These are phyloP conservation scores for Candida montana DNA, from an alignment of 805 yeast species.

Conservation along the genomic window DNA sequence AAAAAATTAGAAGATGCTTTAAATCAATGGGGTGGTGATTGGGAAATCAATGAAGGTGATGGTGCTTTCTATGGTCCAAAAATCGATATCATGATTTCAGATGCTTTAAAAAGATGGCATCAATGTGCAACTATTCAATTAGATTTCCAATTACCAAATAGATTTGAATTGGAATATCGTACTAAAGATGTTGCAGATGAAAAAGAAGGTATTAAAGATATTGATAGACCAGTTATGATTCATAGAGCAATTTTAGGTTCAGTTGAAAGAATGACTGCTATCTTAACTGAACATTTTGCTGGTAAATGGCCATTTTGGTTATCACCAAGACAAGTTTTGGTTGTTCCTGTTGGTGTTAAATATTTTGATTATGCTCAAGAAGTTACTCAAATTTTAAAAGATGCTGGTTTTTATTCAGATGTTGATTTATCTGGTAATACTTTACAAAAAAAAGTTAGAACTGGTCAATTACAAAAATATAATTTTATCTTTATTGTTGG, in stretches of 20 bases:
- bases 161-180: slow-evolving; percentile 88
- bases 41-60: slow-evolving; percentile 96
- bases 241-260: slow-evolving; percentile 99
- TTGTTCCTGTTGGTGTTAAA: slow-evolving; percentile 95
- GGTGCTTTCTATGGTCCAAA: slow-evolving; percentile 97
- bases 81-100: slow-evolving; percentile 93
- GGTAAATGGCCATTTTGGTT: slow-evolving; percentile 99
- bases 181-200: slow-evolving; percentile 49
- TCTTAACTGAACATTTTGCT: slow-evolving; percentile 94
- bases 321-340: slow-evolving; percentile 96
- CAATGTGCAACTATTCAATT: slow-evolving; percentile 99
- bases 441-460: slow-evolving; percentile 95
- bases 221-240: slow-evolving; percentile 94
- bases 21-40: slow-evolving; percentile 77
- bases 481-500: slow-evolving; percentile 97
- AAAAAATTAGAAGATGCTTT: slow-evolving; percentile 75
- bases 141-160: slow-evolving; percentile 95
- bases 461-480: slow-evolving; percentile 89
- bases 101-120: slow-evolving; percentile 93
- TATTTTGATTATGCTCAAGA: slow-evolving; percentile 85
- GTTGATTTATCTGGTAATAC: slow-evolving; percentile 94
- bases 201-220: slow-evolving; percentile 42
- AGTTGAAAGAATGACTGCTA: slow-evolving; percentile 98
- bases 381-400: slow-evolving; percentile 63
- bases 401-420: slow-evolving; percentile 83